Evolutionary conservation across 2,329 filamentous ascomycete genomes (phyloP).

Genomic region (Aspergillus chevalieri): DNA sequence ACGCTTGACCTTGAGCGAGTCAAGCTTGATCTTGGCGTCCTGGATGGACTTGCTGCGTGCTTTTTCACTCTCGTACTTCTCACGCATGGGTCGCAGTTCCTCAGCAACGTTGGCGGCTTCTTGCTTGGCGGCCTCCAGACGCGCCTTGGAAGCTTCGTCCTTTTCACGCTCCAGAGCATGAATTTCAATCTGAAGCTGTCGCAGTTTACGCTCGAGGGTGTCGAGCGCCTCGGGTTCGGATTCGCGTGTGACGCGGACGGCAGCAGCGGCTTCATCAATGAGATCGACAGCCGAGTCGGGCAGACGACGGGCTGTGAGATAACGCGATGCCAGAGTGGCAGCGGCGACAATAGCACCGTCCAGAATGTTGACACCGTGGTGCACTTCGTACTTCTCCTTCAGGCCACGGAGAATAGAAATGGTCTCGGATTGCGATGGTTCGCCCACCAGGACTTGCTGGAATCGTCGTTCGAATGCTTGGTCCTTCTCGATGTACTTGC

Average conservation of each 20-base stretch:
- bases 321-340: constrained; percentile 85
- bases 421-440: constrained; percentile 81
- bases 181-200: constrained; percentile 95
- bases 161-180: constrained; percentile 90
- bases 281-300: constrained; percentile 96
- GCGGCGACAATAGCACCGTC: constrained; percentile 88
- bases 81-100: constrained; percentile 81
- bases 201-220: constrained; percentile 80
- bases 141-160: constrained; percentile 81
- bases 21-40: constrained; percentile 89
- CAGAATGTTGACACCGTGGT: constrained; percentile 94
- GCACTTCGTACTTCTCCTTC: constrained; percentile 96
- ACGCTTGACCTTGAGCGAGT: constrained; percentile 81
- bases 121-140: constrained; percentile 74
- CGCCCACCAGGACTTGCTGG: constrained; percentile 96
- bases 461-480: constrained; percentile 96
- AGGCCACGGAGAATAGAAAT: constrained; percentile 96
- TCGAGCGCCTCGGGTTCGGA: constrained; percentile 95
- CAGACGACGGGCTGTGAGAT: constrained; percentile 82
- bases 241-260: constrained; percentile 91
- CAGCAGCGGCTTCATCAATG: constrained; percentile 91
- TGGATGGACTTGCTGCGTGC: constrained; percentile 86
- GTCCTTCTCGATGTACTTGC: constrained; percentile 99
- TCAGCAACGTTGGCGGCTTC: constrained; percentile 93
- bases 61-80: constrained; percentile 95